These are phyloP conservation scores for Neobulgaria alba DNA, from an alignment of 2,329 filamentous ascomycete species.

Conservation along the genomic window DNA sequence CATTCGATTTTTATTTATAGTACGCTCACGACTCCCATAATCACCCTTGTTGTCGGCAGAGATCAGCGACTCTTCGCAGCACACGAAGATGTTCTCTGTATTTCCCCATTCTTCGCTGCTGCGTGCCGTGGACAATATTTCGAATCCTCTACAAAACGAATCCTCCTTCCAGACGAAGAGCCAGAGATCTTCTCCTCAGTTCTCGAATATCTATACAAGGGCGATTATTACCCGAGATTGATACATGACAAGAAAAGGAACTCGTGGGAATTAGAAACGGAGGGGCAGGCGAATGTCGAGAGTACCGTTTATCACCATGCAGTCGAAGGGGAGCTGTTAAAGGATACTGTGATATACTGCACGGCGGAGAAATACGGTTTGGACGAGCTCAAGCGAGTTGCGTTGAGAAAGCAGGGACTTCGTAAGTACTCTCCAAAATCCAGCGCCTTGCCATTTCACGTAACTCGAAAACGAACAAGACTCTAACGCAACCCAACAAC, in stretches of 20 bases:
- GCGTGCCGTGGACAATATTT: slow-evolving; percentile 65
- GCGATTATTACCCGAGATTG: slow-evolving; percentile 63
- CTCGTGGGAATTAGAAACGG: slow-evolving; percentile 78
- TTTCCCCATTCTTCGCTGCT: slow-evolving; percentile 75
- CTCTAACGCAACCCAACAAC: not conserved
- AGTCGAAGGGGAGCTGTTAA: slow-evolving; percentile 68
- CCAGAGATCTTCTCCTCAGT: slow-evolving; percentile 88
- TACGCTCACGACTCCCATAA: slow-evolving; percentile 55
- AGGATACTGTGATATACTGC: slow-evolving; percentile 93
- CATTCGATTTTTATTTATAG: slow-evolving; percentile 14
- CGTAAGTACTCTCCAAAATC: slow-evolving; percentile 49
- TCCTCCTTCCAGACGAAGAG: slow-evolving; percentile 66
- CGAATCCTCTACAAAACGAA: slow-evolving; percentile 68
- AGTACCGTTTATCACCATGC: slow-evolving; percentile 51
- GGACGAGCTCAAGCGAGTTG: slow-evolving; percentile 83
- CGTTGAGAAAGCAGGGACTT: slow-evolving; percentile 89
- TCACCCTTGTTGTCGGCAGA: slow-evolving; percentile 75
- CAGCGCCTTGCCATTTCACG: too few relatives aligned
- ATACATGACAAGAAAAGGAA: slow-evolving; percentile 77
- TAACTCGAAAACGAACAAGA: not conserved
- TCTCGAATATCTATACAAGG: slow-evolving; percentile 83
- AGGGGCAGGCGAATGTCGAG: slow-evolving; percentile 1
- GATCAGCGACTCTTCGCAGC: slow-evolving; percentile 89
- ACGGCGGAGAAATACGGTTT: slow-evolving; percentile 83
- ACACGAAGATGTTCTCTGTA: slow-evolving; percentile 83